These are phyloP conservation scores for Pseudotulostoma volvatum DNA, from an alignment of 495 filamentous ascomycete genomes.

Conservation along the genomic window DNA sequence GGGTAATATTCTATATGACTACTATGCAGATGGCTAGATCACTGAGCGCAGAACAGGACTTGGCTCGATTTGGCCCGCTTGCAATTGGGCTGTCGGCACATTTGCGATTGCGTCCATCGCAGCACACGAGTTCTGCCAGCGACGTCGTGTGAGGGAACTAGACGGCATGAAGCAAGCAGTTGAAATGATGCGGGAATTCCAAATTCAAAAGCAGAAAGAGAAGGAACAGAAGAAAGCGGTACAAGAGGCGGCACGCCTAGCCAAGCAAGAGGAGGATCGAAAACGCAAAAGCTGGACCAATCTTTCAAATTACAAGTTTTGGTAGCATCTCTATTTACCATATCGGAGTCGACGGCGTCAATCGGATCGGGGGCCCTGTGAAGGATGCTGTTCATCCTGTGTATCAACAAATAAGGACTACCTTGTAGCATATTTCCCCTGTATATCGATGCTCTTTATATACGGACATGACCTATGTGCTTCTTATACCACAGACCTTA, in stretches of 20 bases:
- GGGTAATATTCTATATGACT: slow-evolving; percentile 42
- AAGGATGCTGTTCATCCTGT: no score
- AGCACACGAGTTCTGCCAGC: slow-evolving; percentile 70
- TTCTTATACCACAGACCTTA: no score
- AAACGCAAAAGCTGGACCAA: slow-evolving; percentile 39
- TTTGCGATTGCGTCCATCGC: slow-evolving; percentile 46
- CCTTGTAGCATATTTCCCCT: slow-evolving; percentile 4
- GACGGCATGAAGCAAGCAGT: slow-evolving; percentile 64
- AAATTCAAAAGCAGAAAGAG: slow-evolving; percentile 46
- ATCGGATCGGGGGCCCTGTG: slow-evolving; percentile 6
- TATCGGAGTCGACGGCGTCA: slow-evolving; percentile 25
- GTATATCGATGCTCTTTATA: no score
- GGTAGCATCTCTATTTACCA: slow-evolving; percentile 18
- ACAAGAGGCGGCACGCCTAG: slow-evolving; percentile 25
- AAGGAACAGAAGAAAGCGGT: slow-evolving; percentile 41
- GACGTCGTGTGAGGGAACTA: slow-evolving; percentile 49
- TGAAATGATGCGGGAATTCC: slow-evolving; percentile 61
- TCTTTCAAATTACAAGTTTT: slow-evolving; percentile 33
- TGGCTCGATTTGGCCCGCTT: slow-evolving; percentile 36
- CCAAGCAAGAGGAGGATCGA: slow-evolving; percentile 30
- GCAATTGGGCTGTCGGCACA: slow-evolving; percentile 71
- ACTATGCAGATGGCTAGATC: no score
- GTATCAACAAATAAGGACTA: no score
- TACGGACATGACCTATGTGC: no score
- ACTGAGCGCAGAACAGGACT: slow-evolving; percentile 26